Evolutionary conservation across 2,329 filamentous ascomycete genomes (phyloP), one percentile per base, ranked within the genome.

Genomic region (Colletotrichum filicis): DNA sequence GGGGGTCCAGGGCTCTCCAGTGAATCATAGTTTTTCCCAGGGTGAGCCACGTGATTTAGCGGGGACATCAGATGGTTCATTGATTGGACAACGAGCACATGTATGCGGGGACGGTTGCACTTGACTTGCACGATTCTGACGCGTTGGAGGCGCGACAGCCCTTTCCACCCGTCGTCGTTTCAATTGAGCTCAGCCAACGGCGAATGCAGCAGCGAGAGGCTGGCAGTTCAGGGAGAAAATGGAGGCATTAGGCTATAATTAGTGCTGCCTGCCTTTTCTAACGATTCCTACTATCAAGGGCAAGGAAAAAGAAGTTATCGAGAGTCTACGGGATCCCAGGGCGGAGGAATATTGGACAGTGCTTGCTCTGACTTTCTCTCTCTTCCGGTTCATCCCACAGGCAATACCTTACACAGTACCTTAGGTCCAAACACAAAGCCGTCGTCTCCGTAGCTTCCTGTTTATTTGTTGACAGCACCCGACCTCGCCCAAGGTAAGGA

Each of bases 111-210:
- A 52, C 22, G 14, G 57, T 37, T 57, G 46, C 46, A 60, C 46
- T 35, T 68, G 61, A 60, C 46, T 35, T 68, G 61, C 74, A 75
- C 74, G 74, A 70, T 59, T 59, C 56, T 70, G 68, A 73, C 74
- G 74, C 73, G 74, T 73, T 63, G 30, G 61, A 65, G 56, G 52
- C 74, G 74, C 74, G 74, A 53, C 59, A 26, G 24, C 30, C 26
- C 46, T 55, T 42, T 57, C 35, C 62, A 37, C 12, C 60, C n/a
- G 14, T 24, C 26, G 42, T 69, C 57, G 35, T 42, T 22, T 37
- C 37, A 37, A 24, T 9, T 24, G 14, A 59, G 62, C 35, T 24
- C 26, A 30, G 55, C 6, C 22, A 57, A 30, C 28, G 49, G 26
- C 35, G 28, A 35, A 22, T 32, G 68, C 46, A 28, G 30, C 46